Percentiles rank a stretch among this genome's conserved stretches.
phyloP scores from a whole-genome alignment of 2,329 filamentous ascomycete species.

The Apiospora saccharicola region DNA sequence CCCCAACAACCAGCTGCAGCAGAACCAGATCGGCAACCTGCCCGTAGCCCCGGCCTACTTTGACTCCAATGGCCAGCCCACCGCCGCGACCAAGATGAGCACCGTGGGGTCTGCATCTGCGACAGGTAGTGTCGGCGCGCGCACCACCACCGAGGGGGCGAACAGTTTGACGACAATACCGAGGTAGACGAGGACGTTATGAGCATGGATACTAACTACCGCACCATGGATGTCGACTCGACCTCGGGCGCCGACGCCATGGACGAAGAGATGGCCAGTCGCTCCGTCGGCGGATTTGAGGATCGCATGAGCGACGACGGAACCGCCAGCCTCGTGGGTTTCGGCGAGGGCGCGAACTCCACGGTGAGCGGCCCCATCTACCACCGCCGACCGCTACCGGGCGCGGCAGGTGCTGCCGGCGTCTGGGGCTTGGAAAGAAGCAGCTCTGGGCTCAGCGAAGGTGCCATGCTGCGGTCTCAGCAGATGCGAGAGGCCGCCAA shows the following conservation, averaged over 20 bases:
- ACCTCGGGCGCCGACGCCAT: constrained; percentile 42
- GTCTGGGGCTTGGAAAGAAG: constrained; percentile 58
- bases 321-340: constrained; percentile 84
- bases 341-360: constrained; percentile 89
- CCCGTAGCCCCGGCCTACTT: constrained; percentile 78
- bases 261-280: constrained; percentile 51
- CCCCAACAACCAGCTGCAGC: constrained; percentile 48
- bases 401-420: constrained; percentile 39
- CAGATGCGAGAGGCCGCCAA: constrained; percentile 42
- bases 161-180: constrained; percentile 63
- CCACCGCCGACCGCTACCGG: constrained; percentile 57
- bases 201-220: constrained; percentile 70
- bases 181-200: constrained; percentile 72
- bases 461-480: constrained; percentile 40
- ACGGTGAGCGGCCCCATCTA: constrained; percentile 83
- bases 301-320: constrained; percentile 88
- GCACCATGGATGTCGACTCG: constrained; percentile 63
- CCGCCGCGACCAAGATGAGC: constrained; percentile 77
- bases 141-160: constrained; percentile 59
- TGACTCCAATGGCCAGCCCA: constrained; percentile 75
- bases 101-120: constrained; percentile 92
- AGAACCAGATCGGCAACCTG: constrained; percentile 26
- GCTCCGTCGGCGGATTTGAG: constrained; percentile 60
- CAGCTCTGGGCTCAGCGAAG: constrained; percentile 60
- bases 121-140: constrained; percentile 77